Evolutionary conservation across 139 green algal species (phyloP).

Genomic region (Pycnococcus provasolii): DNA sequence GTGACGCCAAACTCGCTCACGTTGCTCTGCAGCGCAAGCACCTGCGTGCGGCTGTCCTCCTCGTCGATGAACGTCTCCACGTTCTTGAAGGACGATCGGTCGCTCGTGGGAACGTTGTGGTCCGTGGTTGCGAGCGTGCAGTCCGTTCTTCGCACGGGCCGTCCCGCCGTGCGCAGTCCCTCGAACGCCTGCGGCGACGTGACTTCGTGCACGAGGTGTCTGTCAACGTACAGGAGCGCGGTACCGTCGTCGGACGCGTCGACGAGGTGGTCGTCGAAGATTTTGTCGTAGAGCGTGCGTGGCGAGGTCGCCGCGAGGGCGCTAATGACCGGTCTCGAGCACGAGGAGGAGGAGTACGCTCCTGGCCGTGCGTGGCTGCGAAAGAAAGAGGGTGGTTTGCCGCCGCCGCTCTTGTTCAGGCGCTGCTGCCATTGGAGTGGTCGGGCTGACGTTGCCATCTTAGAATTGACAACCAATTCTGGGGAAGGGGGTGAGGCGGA

Average conservation of each 20-base stretch:
- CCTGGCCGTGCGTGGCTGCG: no score
- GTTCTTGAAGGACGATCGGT: conserved; percentile 26
- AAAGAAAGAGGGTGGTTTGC: no score
- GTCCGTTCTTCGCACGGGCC: conserved; percentile 24
- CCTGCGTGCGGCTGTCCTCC: conserved; percentile 23
- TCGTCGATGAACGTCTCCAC: conserved; percentile 33
- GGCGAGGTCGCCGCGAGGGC: no score
- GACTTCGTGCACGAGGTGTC: conserved; percentile 37
- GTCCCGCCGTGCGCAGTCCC: conserved; percentile 27
- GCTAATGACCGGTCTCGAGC: no score
- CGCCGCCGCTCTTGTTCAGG: no score
- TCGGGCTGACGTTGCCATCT: no score
- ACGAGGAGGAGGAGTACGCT: no score
- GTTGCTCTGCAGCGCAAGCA: conserved; percentile 29
- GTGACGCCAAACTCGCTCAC: conserved; percentile 32
- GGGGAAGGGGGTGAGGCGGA: no score
- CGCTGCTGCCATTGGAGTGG: no score
- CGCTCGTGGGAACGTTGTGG: conserved; percentile 35
- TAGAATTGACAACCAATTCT: no score
- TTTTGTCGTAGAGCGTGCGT: conserved; percentile 33
- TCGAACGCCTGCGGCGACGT: conserved; percentile 36
- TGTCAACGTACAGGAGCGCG: conserved; percentile 32
- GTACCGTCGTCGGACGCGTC: conserved; percentile 27
- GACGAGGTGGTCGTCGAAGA: conserved; percentile 28
- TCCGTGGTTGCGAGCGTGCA: conserved; percentile 31